phyloP scores from a whole-genome alignment of 768 basidiomycete species.

The Tricholoma bakamatsutake region DNA sequence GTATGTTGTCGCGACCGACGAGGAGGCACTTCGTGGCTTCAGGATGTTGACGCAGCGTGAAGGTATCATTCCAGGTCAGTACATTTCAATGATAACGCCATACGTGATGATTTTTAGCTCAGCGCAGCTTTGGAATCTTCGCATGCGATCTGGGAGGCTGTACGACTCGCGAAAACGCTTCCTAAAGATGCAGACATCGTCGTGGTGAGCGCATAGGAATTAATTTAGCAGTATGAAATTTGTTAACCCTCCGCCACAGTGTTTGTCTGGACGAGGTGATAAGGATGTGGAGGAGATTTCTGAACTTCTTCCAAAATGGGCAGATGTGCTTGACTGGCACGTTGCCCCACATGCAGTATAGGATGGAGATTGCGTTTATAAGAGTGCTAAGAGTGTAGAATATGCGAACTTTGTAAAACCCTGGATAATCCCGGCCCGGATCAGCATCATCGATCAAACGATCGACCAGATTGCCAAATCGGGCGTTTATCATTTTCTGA shows the following conservation, averaged over 20 bases:
- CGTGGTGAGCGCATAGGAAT: slow-evolving; percentile 53
- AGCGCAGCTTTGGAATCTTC: slow-evolving; percentile 82
- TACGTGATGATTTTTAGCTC: slow-evolving; percentile 1
- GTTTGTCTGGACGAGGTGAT: slow-evolving; percentile 92
- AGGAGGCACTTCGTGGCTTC: slow-evolving; percentile 91
- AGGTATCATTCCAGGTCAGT: slow-evolving; percentile 91
- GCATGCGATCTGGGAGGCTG: slow-evolving; percentile 92
- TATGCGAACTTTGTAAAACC: too few species aligned
- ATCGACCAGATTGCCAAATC: background rate
- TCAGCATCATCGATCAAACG: background rate
- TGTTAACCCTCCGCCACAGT: slow-evolving; percentile 37
- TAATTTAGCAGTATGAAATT: background rate
- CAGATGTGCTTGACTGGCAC: slow-evolving; percentile 91
- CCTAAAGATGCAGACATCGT: slow-evolving; percentile 85
- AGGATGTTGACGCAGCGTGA: slow-evolving; percentile 86
- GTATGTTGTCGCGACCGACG: slow-evolving; percentile 90
- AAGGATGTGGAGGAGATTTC: slow-evolving; percentile 98
- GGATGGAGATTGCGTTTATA: background rate
- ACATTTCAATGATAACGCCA: background rate
- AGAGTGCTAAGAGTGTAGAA: too few species aligned
- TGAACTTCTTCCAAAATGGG: slow-evolving; percentile 94
- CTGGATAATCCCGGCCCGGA: background rate
- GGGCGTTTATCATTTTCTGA: slow-evolving; percentile 3
- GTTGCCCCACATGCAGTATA: slow-evolving; percentile 38
- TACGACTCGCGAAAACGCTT: slow-evolving; percentile 78